Percentiles rank a stretch among this genome's conserved stretches.
Evolutionary conservation across 129 eudicot species (phyloP).

Genomic region (Heracleum sosnowskyi): DNA sequence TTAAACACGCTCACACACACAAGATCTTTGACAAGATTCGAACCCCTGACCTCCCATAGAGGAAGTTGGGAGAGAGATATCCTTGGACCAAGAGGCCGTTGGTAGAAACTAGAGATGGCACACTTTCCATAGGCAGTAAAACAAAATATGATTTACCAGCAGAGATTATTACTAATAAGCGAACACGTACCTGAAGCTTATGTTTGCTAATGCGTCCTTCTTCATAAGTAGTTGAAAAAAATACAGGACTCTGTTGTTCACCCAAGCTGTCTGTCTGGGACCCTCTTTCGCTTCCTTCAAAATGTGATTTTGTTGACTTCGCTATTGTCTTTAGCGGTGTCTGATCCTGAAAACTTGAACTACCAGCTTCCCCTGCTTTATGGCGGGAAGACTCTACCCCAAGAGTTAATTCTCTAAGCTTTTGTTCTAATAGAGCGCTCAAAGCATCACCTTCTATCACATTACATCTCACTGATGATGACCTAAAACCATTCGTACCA

Average conservation of each 20-base stretch:
- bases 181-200: constrained; percentile 33
- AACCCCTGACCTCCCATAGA: no score
- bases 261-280: constrained; percentile 20
- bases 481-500: constrained; percentile 21
- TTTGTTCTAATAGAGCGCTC: constrained; percentile 67
- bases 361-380: constrained; percentile 14
- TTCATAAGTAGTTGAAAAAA: constrained; percentile 25
- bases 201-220: constrained; percentile 26
- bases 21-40: no score
- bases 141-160: not conserved
- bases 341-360: constrained; percentile 30
- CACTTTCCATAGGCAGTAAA: not conserved
- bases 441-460: constrained; percentile 67
- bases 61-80: no score
- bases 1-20: no score
- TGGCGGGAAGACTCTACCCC: constrained; percentile 31
- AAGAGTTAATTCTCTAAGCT: constrained; percentile 52
- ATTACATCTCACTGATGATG: constrained; percentile 34
- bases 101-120: no score
- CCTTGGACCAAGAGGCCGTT: no score
- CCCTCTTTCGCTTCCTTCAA: constrained; percentile 14
- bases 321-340: constrained; percentile 13
- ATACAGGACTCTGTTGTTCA: constrained; percentile 18
- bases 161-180: not conserved
- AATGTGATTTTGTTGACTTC: constrained; percentile 15